A percentile compares a stretch with the other conserved stretches of the same genome.
Conservation (phyloP, 176 grass and related monocot species). For the maize (Zea mays) region DNA sequence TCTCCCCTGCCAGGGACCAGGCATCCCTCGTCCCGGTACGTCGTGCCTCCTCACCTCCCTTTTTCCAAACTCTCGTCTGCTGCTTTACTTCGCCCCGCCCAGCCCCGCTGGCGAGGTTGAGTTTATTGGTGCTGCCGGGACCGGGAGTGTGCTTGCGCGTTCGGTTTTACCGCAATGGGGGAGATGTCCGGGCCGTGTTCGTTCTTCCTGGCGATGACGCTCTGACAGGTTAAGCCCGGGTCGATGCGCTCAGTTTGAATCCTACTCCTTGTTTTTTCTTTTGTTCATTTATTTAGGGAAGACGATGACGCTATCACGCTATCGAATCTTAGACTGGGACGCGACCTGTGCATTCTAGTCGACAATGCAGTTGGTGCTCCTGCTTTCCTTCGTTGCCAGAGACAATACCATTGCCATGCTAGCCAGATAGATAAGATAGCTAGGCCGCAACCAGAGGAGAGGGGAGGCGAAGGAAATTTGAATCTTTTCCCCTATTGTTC, state of each 20-base stretch:
- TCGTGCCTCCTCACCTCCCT: too few species aligned
- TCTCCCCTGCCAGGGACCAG: not conserved
- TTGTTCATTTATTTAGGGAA: too few species aligned
- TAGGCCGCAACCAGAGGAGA: too few species aligned
- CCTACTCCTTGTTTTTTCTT: not conserved
- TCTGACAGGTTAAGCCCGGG: not conserved
- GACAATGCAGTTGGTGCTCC: not conserved
- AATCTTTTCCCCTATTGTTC: not conserved
- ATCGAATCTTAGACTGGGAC: too few species aligned
- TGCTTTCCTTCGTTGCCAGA: not conserved
- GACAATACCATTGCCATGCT: too few species aligned
- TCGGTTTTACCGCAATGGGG: not conserved
- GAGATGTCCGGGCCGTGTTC: not conserved
- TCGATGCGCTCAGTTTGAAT: not conserved
- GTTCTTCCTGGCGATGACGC: not conserved
- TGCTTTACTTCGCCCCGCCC: not conserved
- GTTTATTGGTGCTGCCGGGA: not conserved
- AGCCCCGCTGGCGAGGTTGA: not conserved
- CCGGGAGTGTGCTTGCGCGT: not conserved
- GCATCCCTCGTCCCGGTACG: constrained; percentile 20
- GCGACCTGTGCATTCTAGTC: not conserved
- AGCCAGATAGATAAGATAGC: not conserved
- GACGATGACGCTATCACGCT: too few species aligned
- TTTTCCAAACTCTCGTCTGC: not conserved
- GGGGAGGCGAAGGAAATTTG: not conserved